phyloP scores from a whole-genome alignment of 257 asterid genomes.

The Nicotiana sylvestris region DNA sequence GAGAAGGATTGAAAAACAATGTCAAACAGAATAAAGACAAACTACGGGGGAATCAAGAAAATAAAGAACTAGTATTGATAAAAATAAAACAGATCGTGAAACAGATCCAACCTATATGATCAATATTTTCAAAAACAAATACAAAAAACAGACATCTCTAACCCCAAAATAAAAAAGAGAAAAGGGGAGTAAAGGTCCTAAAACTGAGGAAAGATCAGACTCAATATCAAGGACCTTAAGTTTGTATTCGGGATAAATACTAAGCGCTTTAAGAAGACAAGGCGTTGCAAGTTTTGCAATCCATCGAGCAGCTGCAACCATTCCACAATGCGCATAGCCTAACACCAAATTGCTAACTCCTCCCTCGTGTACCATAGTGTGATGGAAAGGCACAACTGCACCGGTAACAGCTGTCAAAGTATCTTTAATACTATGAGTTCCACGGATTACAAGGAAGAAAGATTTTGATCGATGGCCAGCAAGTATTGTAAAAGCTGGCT shows the following conservation, averaged over 20 bases:
- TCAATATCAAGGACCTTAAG: slow-evolving; percentile 53
- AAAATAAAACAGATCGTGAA: background rate
- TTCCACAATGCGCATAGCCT: slow-evolving; percentile 98
- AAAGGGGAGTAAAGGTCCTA: background rate
- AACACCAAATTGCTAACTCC: slow-evolving; percentile 89
- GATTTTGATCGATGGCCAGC: slow-evolving; percentile 63
- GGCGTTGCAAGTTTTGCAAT: slow-evolving; percentile 94
- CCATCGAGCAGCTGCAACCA: slow-evolving; percentile 99
- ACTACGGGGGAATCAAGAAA: slow-evolving; percentile 3
- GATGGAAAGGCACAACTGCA: slow-evolving; percentile 98
- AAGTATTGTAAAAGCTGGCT: slow-evolving; percentile 88
- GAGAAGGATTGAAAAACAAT: background rate
- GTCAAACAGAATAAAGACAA: background rate
- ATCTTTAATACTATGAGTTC: slow-evolving; percentile 96
- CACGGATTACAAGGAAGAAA: slow-evolving; percentile 80
- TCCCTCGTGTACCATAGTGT: slow-evolving; percentile 77
- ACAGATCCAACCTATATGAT: background rate
- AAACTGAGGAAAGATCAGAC: background rate
- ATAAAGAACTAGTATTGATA: background rate
- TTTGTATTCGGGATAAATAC: slow-evolving; percentile 60
- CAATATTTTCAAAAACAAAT: background rate
- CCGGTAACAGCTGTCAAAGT: slow-evolving; percentile 98
- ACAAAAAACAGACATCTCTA: background rate
- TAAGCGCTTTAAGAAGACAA: slow-evolving; percentile 58
- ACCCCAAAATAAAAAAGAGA: background rate